Base-by-base conservation (phyloP, 371 early-diverging fungal genomes). In the Actinomucor elegans region DNA sequence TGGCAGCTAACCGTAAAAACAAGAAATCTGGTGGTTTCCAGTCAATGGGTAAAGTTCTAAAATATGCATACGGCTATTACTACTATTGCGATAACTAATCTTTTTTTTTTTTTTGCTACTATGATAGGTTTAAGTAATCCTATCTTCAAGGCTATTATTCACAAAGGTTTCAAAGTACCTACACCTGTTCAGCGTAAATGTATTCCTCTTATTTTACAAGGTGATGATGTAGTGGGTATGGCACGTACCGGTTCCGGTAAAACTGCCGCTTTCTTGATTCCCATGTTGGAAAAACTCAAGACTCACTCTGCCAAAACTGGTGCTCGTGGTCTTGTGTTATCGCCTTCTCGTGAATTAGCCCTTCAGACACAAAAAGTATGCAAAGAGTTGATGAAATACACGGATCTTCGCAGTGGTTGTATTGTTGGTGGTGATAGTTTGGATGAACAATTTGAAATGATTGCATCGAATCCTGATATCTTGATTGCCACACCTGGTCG, bases 191-290 rank as follows among this genome's bases (percentile, higher is more conserved):
- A 99, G 74, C 87, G 99, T 58, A 95, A 94, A 69, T 82, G 91
- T 35, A 96, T 99, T 48, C 99, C 97, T 15, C 67, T 91, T 45
- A 85, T 97, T 35, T 73, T 97, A 67, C 83, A 92, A 52, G 94
- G 95, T 20, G 72, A 88, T 15, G 99, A 99, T 77, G 89, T 99
- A 0, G 93, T 99, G 1, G 99, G 92, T 53, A 95, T 99, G 93
- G 98, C 99, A 5, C 84, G 97, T 33, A 99, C 99, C 0, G 99
- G 99, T 63, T 94, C 94, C 31, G 99, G 99, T 42, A 99, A 99
- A 67, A 99, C 99, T 0, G 94, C 99, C 2, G 95, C 99, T 0
- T 99, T 98, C 73, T 57, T 97, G 57, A 91, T 99, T 48, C 99
- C 99, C 3, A 81, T 99, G 73, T 55, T 99, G 33, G 93, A 98